These are phyloP conservation scores for Puya raimondii DNA, from an alignment of 176 grass and related monocot genomes.

Conservation along the genomic window DNA sequence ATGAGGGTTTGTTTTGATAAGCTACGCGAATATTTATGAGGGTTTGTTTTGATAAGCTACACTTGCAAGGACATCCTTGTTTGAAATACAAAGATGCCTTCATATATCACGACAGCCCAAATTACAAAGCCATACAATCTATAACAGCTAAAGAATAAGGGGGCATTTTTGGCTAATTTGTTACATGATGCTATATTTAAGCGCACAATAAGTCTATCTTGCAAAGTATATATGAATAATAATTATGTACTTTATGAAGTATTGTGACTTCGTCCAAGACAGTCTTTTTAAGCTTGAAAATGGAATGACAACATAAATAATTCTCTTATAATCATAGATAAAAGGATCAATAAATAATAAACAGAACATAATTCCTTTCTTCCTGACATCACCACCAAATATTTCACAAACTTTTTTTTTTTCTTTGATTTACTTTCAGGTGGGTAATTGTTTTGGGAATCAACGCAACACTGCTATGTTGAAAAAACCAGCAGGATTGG, in stretches of 20 bases:
- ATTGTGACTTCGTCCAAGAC: background rate
- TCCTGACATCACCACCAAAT: constrained; percentile 13
- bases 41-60: background rate
- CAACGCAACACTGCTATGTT: constrained; percentile 53
- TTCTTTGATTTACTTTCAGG: constrained; percentile 17
- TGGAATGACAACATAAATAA: background rate
- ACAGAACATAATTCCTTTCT: background rate
- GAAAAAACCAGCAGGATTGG: constrained; percentile 71
- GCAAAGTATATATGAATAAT: background rate
- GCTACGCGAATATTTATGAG: background rate
- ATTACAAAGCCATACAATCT: too few species aligned
- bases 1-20: background rate
- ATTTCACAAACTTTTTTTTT: constrained; percentile 34
- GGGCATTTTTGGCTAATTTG: too few species aligned
- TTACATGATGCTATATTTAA: background rate
- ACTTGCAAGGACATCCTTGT: background rate
- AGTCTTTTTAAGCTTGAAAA: constrained; percentile 1
- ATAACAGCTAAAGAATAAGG: too few species aligned
- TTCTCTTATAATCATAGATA: background rate
- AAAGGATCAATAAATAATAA: background rate
- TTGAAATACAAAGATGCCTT: too few species aligned
- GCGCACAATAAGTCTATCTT: background rate
- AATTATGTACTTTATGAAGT: background rate
- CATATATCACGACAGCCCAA: too few species aligned
- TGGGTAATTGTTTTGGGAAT: constrained; percentile 18